A percentile compares a stretch with the other conserved stretches of the same genome.
These are phyloP conservation scores for Salix arbutifolia DNA, from an alignment of 345 rosid species.

Conservation along the genomic window DNA sequence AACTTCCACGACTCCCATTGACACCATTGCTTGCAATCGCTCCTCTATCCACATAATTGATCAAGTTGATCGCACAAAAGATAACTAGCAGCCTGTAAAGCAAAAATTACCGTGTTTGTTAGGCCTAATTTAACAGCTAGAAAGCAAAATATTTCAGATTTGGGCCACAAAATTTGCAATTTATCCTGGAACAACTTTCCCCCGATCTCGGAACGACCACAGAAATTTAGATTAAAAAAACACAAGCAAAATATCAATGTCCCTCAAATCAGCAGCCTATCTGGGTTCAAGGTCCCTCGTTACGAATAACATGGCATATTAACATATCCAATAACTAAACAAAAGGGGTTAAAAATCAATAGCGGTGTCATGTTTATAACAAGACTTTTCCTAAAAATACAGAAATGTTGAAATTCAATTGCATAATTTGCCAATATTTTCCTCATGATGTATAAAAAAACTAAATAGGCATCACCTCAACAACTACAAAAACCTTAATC, in stretches of 20 bases:
- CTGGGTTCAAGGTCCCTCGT: too few species aligned
- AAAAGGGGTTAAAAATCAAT: background rate
- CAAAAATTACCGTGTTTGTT: background rate
- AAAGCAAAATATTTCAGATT: background rate
- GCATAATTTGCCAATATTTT: background rate
- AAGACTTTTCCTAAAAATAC: background rate
- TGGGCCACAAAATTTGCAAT: background rate
- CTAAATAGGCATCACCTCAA: background rate
- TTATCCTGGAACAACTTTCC: background rate
- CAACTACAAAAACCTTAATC: background rate
- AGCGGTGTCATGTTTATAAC: background rate
- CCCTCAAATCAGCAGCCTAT: background rate
- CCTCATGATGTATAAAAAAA: background rate
- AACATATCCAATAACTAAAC: background rate
- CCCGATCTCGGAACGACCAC: background rate
- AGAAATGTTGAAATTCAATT: background rate
- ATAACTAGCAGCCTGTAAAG: slow-evolving; percentile 68
- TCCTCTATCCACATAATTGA: slow-evolving; percentile 89
- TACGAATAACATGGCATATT: background rate
- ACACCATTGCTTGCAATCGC: slow-evolving; percentile 96
- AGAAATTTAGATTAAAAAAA: background rate
- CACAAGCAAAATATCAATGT: background rate
- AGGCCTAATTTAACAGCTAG: background rate
- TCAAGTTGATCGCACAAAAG: slow-evolving; percentile 77
- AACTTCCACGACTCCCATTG: slow-evolving; percentile 65